Conservation (phyloP, 306 rosid species). For the Begonia fuchsioides region DNA sequence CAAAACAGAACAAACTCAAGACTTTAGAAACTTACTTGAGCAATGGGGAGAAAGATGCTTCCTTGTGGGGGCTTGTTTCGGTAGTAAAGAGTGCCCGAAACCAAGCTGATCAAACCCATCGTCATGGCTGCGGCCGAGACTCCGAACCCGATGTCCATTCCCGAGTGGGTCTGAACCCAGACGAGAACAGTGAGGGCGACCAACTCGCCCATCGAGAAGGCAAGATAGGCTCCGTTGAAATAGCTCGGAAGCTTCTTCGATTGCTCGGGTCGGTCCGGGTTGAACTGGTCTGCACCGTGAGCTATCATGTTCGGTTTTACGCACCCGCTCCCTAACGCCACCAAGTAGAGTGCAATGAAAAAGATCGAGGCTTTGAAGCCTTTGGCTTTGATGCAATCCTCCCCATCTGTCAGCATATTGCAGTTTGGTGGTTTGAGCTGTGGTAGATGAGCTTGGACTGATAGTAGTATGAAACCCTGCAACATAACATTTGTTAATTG, state of each 20-base stretch:
- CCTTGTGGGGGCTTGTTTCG: conserved; percentile 84
- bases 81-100: conserved; percentile 59
- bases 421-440: conserved; percentile 74
- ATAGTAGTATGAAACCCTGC: conserved; percentile 77
- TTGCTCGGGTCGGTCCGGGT: conserved; percentile 25
- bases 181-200: conserved; percentile 72
- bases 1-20: conserved; percentile 4
- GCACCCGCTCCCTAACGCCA: conserved; percentile 93
- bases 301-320: conserved; percentile 94
- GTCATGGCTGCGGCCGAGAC: conserved; percentile 93
- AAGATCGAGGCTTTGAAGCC: conserved; percentile 63
- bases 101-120: conserved; percentile 52
- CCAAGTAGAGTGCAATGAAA: conserved; percentile 70
- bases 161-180: conserved; percentile 97
- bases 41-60: conserved; percentile 65
- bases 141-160: conserved; percentile 93
- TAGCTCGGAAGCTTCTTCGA: conserved; percentile 55
- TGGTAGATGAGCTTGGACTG: conserved; percentile 91
- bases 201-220: conserved; percentile 80
- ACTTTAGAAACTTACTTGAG: conserved; percentile 36
- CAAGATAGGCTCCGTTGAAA: conserved; percentile 82
- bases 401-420: conserved; percentile 18
- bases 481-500: background rate
- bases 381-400: conserved; percentile 53
- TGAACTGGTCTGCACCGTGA: conserved; percentile 87